Conservation (phyloP, 2,329 filamentous ascomycete species). For the Tolypocladium tropicale region DNA sequence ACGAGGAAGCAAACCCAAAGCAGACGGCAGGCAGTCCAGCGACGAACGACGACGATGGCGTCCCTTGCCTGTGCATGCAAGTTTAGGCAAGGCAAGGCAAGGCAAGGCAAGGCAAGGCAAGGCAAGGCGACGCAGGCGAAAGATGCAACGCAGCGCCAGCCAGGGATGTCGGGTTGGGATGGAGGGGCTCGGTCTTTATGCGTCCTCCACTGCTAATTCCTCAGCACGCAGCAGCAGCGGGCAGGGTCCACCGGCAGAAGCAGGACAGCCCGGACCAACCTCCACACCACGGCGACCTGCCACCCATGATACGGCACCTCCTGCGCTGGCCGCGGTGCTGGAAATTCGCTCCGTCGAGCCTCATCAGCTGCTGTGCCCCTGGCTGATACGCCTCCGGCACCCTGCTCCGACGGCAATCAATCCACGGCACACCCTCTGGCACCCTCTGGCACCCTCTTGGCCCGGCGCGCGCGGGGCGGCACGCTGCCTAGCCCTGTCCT, state of each 20-base stretch:
- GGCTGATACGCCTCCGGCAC: neutral
- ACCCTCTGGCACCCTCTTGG: no score
- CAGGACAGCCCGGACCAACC: neutral
- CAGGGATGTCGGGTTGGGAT: constrained; percentile 5
- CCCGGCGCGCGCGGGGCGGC: neutral
- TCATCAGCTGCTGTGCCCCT: neutral
- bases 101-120: neutral
- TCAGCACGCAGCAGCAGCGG: neutral
- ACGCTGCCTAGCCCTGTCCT: neutral
- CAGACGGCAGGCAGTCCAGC: neutral
- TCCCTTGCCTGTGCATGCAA: neutral
- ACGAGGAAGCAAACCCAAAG: neutral
- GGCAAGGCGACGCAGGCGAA: no score
- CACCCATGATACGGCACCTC: no score
- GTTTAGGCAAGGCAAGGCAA: neutral
- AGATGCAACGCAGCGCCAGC: neutral
- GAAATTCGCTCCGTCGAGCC: neutral
- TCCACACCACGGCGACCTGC: neutral
- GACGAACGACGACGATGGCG: neutral
- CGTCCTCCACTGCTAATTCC: neutral
- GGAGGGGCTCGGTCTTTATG: constrained; percentile 6
- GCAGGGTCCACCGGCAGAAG: neutral
- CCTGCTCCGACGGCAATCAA: neutral
- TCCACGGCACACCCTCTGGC: neutral
- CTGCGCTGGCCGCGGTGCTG: neutral